Conservation (phyloP, 768 basidiomycete genomes). For the Agrocybe chaxingu region DNA sequence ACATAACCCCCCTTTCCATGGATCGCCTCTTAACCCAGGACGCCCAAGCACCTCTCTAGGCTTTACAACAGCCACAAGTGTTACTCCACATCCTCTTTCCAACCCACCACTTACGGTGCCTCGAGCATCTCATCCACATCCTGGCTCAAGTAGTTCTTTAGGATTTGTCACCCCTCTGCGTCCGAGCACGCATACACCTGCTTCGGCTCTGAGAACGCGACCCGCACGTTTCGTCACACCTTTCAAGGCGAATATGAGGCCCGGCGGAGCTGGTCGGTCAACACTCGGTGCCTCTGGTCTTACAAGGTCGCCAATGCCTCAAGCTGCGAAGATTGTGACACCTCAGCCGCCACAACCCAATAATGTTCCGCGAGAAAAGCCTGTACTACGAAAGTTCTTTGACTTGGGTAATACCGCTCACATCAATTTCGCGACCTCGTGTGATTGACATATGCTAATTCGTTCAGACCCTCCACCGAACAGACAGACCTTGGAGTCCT, state of each 20-base stretch:
- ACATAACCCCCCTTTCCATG: conserved; percentile 7
- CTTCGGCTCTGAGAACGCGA: conserved; percentile 16
- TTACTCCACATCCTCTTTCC: conserved; percentile 35
- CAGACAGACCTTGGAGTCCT: conserved; percentile 44
- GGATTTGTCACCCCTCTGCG: conserved; percentile 10
- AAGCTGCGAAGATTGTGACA: background rate
- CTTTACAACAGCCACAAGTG: conserved; percentile 19
- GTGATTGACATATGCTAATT: background rate
- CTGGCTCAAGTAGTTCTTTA: conserved; percentile 1
- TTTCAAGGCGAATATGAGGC: conserved; percentile 53
- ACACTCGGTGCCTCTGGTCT: conserved; percentile 21
- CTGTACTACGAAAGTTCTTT: conserved; percentile 30
- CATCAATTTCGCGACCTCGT: background rate
- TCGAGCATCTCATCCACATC: background rate
- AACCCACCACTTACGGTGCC: conserved; percentile 21
- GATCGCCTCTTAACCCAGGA: conserved; percentile 29
- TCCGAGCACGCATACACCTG: conserved; percentile 1
- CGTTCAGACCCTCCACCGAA: conserved; percentile 18
- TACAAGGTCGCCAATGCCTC: conserved; percentile 7
- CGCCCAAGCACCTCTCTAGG: conserved; percentile 9
- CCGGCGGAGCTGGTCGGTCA: conserved; percentile 36
- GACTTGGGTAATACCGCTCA: conserved; percentile 37
- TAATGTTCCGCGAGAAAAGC: background rate
- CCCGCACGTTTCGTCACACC: conserved; percentile 56
- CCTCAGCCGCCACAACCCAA: conserved; percentile 12